Percentiles rank a stretch among this genome's conserved stretches.
phyloP scores from a whole-genome alignment of 2,329 filamentous ascomycete species.

The Coleophoma eucalyptorum region DNA sequence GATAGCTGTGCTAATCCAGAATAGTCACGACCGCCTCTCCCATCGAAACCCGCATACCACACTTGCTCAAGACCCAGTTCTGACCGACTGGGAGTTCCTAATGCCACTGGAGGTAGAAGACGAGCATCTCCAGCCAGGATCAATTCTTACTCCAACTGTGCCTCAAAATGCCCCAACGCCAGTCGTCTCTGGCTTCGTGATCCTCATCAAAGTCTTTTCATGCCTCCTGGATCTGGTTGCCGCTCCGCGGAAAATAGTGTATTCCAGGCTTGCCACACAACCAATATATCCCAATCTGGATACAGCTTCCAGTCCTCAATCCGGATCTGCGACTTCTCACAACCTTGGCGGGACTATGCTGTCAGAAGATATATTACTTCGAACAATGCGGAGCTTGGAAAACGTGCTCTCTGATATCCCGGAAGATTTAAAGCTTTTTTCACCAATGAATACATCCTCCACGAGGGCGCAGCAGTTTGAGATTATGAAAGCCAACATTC shows the following conservation, averaged over 20 bases:
- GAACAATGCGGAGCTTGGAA: background rate
- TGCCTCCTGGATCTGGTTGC: slow-evolving; percentile 8
- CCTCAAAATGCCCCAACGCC: background rate
- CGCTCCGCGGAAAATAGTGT: background rate
- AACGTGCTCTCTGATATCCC: background rate
- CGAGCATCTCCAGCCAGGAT: slow-evolving; percentile 4
- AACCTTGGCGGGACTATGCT: background rate
- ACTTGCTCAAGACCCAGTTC: slow-evolving; percentile 14
- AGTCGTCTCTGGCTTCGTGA: slow-evolving; percentile 16
- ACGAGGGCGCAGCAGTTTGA: slow-evolving; percentile 10
- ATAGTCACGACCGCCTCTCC: slow-evolving; percentile 10
- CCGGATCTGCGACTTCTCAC: background rate
- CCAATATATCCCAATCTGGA: background rate
- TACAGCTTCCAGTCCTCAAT: background rate
- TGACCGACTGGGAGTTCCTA: slow-evolving; percentile 19
- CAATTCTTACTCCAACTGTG: background rate
- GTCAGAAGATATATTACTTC: background rate
- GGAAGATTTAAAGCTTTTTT: background rate
- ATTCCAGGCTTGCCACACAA: background rate
- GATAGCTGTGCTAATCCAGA: background rate
- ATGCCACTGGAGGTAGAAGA: slow-evolving; percentile 15
- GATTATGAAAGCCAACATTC: slow-evolving; percentile 21
- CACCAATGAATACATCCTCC: background rate
- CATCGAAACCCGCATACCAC: slow-evolving; percentile 12
- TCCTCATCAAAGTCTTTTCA: slow-evolving; percentile 16